Evolutionary conservation across 139 green algal genomes (phyloP).

Genomic region (Picochlorum sp.): DNA sequence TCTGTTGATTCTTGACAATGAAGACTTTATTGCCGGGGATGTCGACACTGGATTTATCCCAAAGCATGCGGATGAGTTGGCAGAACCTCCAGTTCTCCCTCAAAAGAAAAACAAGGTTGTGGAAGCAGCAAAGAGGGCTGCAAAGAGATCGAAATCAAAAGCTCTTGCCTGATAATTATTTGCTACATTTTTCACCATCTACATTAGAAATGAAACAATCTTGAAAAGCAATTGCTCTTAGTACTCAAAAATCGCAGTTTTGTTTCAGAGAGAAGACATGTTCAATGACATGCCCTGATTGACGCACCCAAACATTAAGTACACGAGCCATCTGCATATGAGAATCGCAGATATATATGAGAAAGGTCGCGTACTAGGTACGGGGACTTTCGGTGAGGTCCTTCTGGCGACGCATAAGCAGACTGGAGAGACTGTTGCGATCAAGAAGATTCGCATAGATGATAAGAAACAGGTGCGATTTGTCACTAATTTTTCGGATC

Average conservation of each 20-base stretch:
- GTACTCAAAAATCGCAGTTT: no score
- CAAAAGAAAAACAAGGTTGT: slow-evolving; percentile 16
- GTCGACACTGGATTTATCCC: slow-evolving; percentile 78
- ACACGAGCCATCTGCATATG: background rate
- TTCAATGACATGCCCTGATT: no score
- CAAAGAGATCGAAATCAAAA: slow-evolving; percentile 12
- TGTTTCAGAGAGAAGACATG: no score
- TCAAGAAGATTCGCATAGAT: slow-evolving; percentile 78
- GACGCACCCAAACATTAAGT: no score
- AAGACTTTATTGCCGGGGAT: slow-evolving; percentile 51
- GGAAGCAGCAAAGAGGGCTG: slow-evolving; percentile 13
- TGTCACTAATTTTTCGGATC: background rate
- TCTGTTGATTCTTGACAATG: slow-evolving; percentile 71
- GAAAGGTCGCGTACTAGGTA: slow-evolving; percentile 58
- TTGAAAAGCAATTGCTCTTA: no score
- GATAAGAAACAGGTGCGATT: slow-evolving; percentile 24
- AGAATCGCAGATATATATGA: slow-evolving; percentile 46
- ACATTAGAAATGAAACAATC: no score
- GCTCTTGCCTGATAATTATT: background rate
- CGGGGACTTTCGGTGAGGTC: slow-evolving; percentile 71
- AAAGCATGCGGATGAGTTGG: slow-evolving; percentile 71
- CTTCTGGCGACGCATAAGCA: slow-evolving; percentile 70
- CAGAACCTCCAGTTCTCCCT: slow-evolving; percentile 28
- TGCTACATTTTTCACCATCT: no score
- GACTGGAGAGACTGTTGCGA: slow-evolving; percentile 76